A percentile compares a stretch with the other conserved stretches of the same genome.
phyloP scores from a whole-genome alignment of 1,284 basidiomycete species.

The Mrakiaceae sp. region DNA sequence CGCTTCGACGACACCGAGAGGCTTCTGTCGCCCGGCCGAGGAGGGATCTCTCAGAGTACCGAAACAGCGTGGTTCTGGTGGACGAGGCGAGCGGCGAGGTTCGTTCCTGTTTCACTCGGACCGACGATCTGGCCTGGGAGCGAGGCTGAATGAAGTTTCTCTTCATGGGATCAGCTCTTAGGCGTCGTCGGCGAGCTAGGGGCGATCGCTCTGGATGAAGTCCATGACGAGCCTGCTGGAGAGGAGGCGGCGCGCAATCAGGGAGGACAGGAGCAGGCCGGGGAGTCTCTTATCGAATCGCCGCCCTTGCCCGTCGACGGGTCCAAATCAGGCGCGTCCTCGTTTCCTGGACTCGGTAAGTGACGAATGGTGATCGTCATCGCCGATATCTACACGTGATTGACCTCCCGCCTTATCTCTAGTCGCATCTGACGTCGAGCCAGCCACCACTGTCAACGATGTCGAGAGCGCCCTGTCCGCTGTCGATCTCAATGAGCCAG shows the following conservation, averaged over 20 bases:
- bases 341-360: neutral
- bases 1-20: no score
- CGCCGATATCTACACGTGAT: neutral
- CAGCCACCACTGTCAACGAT: neutral
- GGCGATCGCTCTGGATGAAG: neutral
- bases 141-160: neutral
- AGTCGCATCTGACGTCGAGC: neutral
- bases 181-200: neutral
- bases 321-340: neutral
- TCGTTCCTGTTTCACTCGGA: no score
- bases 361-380: neutral
- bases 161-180: no score
- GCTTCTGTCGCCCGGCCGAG: neutral
- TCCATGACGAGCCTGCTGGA: neutral
- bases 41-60: neutral
- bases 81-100: slow-evolving; percentile 2
- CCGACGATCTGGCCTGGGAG: neutral
- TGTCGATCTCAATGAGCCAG: no score
- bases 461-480: no score
- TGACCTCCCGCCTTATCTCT: neutral
- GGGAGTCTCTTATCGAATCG: neutral
- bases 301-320: no score
- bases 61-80: neutral
- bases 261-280: neutral
- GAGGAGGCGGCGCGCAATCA: neutral